Percentiles rank a stretch among this genome's conserved stretches.
Conservation (phyloP, 2,329 filamentous ascomycete genomes). For the Ophiocordyceps sinensis region DNA sequence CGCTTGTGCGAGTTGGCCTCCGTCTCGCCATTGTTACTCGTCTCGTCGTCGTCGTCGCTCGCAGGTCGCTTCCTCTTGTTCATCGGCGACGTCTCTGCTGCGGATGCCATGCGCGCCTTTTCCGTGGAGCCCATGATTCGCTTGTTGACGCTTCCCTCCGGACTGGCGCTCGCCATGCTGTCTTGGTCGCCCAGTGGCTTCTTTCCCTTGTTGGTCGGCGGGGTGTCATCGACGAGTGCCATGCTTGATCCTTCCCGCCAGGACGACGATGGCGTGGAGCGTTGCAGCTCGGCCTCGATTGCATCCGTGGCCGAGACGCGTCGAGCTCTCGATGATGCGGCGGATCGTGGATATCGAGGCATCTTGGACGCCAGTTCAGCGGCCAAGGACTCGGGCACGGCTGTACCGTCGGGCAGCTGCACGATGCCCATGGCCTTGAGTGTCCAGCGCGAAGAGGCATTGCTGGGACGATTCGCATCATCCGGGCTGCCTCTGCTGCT, state of each 20-base stretch:
- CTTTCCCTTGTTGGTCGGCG: constrained; percentile 9
- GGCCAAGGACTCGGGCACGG: constrained; percentile 35
- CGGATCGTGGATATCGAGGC: constrained; percentile 1
- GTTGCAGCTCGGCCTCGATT: constrained; percentile 1
- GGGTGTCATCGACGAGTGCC: neutral
- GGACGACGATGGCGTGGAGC: neutral
- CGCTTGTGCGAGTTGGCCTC: constrained; percentile 11
- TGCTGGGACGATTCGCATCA: constrained; percentile 15
- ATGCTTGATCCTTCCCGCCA: neutral
- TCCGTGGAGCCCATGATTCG: neutral
- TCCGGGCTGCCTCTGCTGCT: constrained; percentile 11
- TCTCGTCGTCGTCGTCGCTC: constrained; percentile 9
- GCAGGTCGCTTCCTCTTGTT: constrained; percentile 18
- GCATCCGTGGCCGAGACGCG: constrained; percentile 1
- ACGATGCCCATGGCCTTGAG: constrained; percentile 37
- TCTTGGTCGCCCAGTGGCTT: constrained; percentile 3
- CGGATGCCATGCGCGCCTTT: neutral
- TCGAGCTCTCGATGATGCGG: neutral
- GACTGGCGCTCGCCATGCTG: neutral
- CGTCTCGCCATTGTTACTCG: constrained; percentile 2
- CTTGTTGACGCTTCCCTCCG: neutral
- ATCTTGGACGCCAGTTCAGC: constrained; percentile 18
- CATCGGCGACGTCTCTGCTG: constrained; percentile 7
- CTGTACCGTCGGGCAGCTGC: constrained; percentile 37
- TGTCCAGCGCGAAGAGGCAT: constrained; percentile 28